Base-by-base conservation (phyloP, 1,139 yeast genomes). In the Sugiyamaella xylanicola region DNA sequence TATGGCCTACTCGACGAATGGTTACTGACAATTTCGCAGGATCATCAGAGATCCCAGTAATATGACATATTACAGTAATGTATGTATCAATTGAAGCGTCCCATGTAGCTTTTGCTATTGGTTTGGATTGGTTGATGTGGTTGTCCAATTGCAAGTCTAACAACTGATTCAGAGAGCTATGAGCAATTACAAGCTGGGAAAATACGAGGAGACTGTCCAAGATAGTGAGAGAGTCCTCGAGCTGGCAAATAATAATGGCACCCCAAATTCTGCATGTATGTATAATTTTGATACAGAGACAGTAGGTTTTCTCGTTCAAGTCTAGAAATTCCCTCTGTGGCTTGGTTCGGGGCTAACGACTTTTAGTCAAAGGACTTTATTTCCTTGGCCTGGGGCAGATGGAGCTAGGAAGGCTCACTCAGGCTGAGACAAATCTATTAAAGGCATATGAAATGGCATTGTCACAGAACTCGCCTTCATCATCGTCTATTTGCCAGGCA, bases 201-300 rank as follows among this genome's bases (percentile, higher is more conserved):
- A 57, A 43, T 66, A 56, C 47, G 68, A 64, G 36, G 65, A 64
- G 13, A 65, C 68, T 43, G 61, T 64, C 11, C 65, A 59, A 1
- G 78, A 75, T 57, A 69, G 74, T 51, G 60, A 64, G n/a, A 57
- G 58, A 25, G 75, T 77, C 2, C 49, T 75, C 22, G 68, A 67
- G 20, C 54, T 70, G n/a, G 71, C 71, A 42, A 56, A 61, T 4
- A 59, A 53, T 4, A 16, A 20, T 5, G 27, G 13, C n/a, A 51
- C 49, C 25, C 29, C 52, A 45, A 16, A 19, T 40, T 39, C 46
- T 22, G 41, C 56, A 25, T 41, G 36, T 35, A 44, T 29, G 40
- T 21, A 40, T n/a, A n/a, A n/a, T n/a, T n/a, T n/a, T n/a, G n/a
- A n/a, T n/a, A n/a, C n/a, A n/a, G n/a, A n/a, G n/a, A n/a, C n/a